Conservation (phyloP, 163 green algal genomes). For the Scenedesmus sp. region DNA sequence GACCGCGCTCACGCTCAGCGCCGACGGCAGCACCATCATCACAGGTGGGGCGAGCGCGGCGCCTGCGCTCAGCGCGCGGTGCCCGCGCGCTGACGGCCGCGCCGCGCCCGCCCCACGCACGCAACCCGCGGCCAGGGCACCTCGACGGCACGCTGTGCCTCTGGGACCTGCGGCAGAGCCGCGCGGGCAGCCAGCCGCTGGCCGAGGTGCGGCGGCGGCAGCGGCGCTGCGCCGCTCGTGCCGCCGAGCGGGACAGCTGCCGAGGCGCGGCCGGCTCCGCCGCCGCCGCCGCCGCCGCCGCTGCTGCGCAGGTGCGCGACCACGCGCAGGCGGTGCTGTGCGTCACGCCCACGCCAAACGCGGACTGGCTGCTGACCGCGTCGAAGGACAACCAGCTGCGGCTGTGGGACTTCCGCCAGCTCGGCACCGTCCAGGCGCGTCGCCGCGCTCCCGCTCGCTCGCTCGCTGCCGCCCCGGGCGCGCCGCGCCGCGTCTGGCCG, state of each 20-base stretch:
- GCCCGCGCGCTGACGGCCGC: too few relatives aligned
- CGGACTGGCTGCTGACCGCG: constrained; percentile 41
- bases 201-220: constrained; percentile 44
- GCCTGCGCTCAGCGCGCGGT: too few relatives aligned
- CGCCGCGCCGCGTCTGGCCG: too few relatives aligned
- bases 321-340: constrained; percentile 39
- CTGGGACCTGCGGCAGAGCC: constrained; percentile 55
- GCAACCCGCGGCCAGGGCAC: constrained; percentile 64
- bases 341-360: constrained; percentile 1
- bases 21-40: constrained; percentile 52
- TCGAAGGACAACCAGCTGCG: constrained; percentile 54
- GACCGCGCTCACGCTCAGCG: constrained; percentile 35
- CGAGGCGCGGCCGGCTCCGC: too few relatives aligned
- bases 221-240: too few relatives aligned
- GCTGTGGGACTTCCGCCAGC: constrained; percentile 61
- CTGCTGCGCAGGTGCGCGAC: constrained; percentile 35
- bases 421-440: constrained; percentile 11
- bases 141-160: constrained; percentile 63
- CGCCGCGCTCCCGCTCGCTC: too few relatives aligned
- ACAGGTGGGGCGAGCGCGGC: constrained; percentile 50
- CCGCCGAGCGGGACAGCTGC: too few relatives aligned
- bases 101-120: too few relatives aligned
- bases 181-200: constrained; percentile 46
- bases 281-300: too few relatives aligned
- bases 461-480: too few relatives aligned